Base-by-base conservation (phyloP, 257 asterid species). In the Oldenlandia corymbosa region DNA sequence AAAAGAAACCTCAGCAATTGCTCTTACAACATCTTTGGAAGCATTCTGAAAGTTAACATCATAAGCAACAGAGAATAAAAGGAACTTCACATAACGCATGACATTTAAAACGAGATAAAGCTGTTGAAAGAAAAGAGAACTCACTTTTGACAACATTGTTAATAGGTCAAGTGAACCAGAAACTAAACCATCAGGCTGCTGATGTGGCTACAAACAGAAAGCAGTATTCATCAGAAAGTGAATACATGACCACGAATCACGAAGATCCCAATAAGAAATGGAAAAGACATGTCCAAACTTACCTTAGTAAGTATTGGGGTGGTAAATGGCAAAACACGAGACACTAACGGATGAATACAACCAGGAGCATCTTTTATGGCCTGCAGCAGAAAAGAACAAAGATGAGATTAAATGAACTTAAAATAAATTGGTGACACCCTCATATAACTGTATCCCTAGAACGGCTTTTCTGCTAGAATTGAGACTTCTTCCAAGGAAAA, bases 291-390 rank as follows among this genome's bases (percentile, higher is more conserved):
- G 45, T 18, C 20, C 68, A 52, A 45, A 62, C 90, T 26, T 89
- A 92, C 99, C 48, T 83, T 85, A 75, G 78, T 84, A 54, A 92
- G 96, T 68, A 92, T 81, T 70, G 95, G 94, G 41, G 82, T 84
- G 60, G 87, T 67, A 72, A 79, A 92, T 46, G 95, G 97, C 71
- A 92, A 76, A 71, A 87, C 83, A 66, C 97, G 95, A 76, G 91
- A 84, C 62, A 81, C 90, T 75, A 92, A 76, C 55, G 95, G 87
- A 70, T 87, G 99, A 64, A 85, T 74, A 70, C 99, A 92, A 58
- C 97, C 96, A 13, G 99, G 96, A 77, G 95, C 91, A 74, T 79
- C 70, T 81, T 90, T 92, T 57, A 92, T 87, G 53, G 93, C 96
- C 99, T 92, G 91, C 46, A 69, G 50, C 55, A 64, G 50, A 73